Conservation (phyloP, 441 rosid genomes). For the Dalechampia spathulata region DNA sequence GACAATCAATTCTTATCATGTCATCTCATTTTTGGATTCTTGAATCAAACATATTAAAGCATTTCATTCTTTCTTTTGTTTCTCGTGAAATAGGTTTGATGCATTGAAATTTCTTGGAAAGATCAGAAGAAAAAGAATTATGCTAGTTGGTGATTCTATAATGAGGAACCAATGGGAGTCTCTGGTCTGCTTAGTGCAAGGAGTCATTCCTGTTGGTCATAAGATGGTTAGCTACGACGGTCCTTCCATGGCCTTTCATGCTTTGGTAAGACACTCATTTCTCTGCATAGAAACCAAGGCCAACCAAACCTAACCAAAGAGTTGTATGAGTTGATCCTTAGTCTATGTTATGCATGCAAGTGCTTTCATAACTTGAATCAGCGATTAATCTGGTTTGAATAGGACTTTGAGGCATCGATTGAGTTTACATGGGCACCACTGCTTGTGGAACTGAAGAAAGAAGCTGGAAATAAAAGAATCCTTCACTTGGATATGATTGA, state of each 20-base stretch:
- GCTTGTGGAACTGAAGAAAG: slow-evolving; percentile 73
- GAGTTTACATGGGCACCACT: slow-evolving; percentile 93
- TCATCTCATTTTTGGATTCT: no score
- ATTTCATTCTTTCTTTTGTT: no score
- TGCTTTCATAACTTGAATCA: neutral
- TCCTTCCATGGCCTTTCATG: slow-evolving; percentile 80
- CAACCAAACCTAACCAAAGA: neutral
- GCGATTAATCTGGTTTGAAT: slow-evolving; percentile 4
- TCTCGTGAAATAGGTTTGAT: slow-evolving; percentile 45
- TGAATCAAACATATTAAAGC: no score
- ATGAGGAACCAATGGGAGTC: slow-evolving; percentile 99
- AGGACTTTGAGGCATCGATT: slow-evolving; percentile 73
- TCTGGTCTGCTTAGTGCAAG: slow-evolving; percentile 85
- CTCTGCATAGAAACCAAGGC: neutral
- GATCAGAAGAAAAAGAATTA: slow-evolving; percentile 75
- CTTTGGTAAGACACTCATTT: slow-evolving; percentile 42
- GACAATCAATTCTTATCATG: no score
- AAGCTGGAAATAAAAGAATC: slow-evolving; percentile 43
- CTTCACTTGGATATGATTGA: slow-evolving; percentile 81
- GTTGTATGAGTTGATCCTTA: no score
- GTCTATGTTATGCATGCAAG: no score
- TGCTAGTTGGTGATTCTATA: slow-evolving; percentile 91
- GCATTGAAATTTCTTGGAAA: slow-evolving; percentile 70
- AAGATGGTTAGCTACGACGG: slow-evolving; percentile 69
- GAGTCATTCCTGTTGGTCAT: slow-evolving; percentile 62